phyloP scores from a whole-genome alignment of 2,329 filamentous ascomycete species.

The Berkeleyomyces rouxiae region DNA sequence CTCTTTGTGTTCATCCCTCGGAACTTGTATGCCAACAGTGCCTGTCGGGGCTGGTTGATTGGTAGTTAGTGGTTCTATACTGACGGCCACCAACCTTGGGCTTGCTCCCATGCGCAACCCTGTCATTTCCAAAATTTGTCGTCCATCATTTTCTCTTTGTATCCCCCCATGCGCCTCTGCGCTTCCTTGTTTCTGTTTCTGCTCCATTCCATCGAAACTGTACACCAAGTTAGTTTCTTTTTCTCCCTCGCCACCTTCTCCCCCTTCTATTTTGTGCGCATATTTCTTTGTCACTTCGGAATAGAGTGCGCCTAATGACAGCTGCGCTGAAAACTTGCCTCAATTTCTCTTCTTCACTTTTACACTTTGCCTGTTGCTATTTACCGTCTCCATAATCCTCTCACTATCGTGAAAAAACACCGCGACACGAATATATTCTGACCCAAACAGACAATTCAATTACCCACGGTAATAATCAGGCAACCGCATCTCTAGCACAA shows the following conservation, averaged over 20 bases:
- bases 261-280: not conserved
- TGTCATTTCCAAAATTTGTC: not conserved
- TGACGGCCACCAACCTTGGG: not conserved
- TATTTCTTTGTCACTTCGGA: not conserved
- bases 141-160: not conserved
- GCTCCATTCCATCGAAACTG: not conserved
- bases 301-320: not conserved
- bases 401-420: not conserved
- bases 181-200: constrained; percentile 1
- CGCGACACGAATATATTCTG: not conserved
- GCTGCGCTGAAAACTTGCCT: not conserved
- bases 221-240: not conserved
- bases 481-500: not conserved
- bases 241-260: constrained; percentile 1
- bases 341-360: not conserved
- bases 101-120: not conserved
- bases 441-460: not conserved
- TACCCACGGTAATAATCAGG: not conserved
- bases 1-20: not conserved
- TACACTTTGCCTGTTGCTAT: not conserved
- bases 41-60: not conserved
- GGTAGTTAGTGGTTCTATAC: not conserved
- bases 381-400: not conserved
- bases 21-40: not conserved
- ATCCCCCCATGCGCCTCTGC: not conserved